Evolutionary conservation across 495 filamentous ascomycete species (phyloP).

Genomic region (Aspergillus panamensis): DNA sequence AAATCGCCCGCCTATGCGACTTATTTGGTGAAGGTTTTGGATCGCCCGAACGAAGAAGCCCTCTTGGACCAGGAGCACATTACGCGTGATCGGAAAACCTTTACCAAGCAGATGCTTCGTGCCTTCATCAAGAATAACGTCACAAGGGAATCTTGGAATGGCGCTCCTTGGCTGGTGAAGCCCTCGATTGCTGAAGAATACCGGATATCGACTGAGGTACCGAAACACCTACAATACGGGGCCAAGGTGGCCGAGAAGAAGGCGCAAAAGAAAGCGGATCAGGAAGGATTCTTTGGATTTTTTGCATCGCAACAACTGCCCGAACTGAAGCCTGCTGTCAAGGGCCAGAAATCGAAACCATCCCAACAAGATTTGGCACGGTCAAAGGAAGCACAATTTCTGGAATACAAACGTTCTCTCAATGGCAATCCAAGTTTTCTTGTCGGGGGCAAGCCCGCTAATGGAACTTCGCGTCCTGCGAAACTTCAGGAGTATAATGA

Average conservation of each 20-base stretch:
- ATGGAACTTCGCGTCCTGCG: slow-evolving; percentile 28
- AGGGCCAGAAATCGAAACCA: slow-evolving; percentile 67
- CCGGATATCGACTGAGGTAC: slow-evolving; percentile 79
- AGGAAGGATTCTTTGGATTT: slow-evolving; percentile 52
- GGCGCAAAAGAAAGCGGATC: slow-evolving; percentile 64
- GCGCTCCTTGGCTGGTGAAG: slow-evolving; percentile 95
- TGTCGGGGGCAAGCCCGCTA: slow-evolving; percentile 24
- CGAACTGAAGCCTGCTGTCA: slow-evolving; percentile 76
- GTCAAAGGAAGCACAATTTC: slow-evolving; percentile 46
- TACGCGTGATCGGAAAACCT: slow-evolving; percentile 82
- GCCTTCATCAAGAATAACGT: slow-evolving; percentile 95
- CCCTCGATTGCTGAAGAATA: slow-evolving; percentile 76
- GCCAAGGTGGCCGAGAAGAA: slow-evolving; percentile 76
- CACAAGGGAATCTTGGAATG: slow-evolving; percentile 85
- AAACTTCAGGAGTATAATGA: slow-evolving; percentile 42
- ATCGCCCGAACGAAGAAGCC: slow-evolving; percentile 67
- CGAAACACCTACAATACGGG: slow-evolving; percentile 76
- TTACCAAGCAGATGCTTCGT: slow-evolving; percentile 90
- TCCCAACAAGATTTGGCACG: slow-evolving; percentile 43
- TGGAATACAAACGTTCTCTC: slow-evolving; percentile 51
- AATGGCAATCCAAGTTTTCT: slow-evolving; percentile 50
- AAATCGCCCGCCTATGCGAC: slow-evolving; percentile 65
- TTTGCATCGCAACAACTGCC: slow-evolving; percentile 59
- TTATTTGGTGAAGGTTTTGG: slow-evolving; percentile 74
- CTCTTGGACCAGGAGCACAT: slow-evolving; percentile 79